Evolutionary conservation across 768 basidiomycete species (phyloP).

Genomic region (Fibroporia radiculosa): DNA sequence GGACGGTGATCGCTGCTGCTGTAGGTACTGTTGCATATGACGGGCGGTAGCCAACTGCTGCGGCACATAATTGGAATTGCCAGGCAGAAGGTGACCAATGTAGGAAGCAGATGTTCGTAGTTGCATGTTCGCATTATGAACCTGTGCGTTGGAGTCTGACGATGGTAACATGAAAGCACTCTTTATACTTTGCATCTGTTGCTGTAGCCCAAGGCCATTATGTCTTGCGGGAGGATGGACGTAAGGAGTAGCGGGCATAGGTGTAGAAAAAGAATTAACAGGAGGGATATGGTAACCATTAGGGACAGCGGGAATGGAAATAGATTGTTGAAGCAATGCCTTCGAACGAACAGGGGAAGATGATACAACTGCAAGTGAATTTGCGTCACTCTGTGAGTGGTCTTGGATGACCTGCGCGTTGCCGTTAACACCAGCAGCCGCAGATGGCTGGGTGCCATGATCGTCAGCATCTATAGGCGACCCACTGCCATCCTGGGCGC

Average conservation of each 20-base stretch:
- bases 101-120: conserved; percentile 29
- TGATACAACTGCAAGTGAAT: conserved; percentile 8
- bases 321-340: conserved; percentile 36
- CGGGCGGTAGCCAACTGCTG: conserved; percentile 32
- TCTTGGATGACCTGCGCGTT: background rate
- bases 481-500: conserved; percentile 9
- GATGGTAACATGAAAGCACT: conserved; percentile 37
- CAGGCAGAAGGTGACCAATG: conserved; percentile 29
- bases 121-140: conserved; percentile 16
- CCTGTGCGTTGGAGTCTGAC: conserved; percentile 31
- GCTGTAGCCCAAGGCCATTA: conserved; percentile 30
- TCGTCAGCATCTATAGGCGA: conserved; percentile 8
- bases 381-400: conserved; percentile 19
- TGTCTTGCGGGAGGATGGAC: conserved; percentile 27
- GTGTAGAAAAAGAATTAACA: conserved; percentile 34
- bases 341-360: conserved; percentile 40
- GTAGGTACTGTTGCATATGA: conserved; percentile 32
- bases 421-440: conserved; percentile 11
- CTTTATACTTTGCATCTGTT: conserved; percentile 57
- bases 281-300: conserved; percentile 32
- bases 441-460: conserved; percentile 12
- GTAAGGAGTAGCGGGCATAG: conserved; percentile 29
- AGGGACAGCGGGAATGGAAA: conserved; percentile 29
- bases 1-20: conserved; percentile 18
- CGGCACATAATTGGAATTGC: conserved; percentile 34